Conservation (phyloP, 1,284 basidiomycete species). For the Waitea zeae region DNA sequence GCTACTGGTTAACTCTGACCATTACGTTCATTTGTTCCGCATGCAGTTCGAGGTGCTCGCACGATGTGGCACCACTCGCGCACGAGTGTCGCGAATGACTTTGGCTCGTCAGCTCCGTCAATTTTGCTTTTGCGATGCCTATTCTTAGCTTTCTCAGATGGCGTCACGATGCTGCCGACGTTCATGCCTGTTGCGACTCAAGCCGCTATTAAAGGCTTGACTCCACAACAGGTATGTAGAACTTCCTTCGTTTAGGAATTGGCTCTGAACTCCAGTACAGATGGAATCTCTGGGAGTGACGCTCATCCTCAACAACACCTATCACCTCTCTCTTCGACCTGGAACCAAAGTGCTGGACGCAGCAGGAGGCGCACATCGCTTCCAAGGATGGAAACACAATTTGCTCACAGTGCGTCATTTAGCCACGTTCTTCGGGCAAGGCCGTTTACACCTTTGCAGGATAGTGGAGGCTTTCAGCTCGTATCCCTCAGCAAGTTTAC, state of each 20-base stretch:
- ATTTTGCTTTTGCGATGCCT: background rate
- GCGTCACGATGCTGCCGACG: slow-evolving; percentile 63
- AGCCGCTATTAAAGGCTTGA: slow-evolving; percentile 74
- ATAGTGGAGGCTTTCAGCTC: slow-evolving; percentile 76
- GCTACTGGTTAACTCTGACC: too few relatives aligned
- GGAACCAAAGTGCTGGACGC: slow-evolving; percentile 53
- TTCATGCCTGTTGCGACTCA: slow-evolving; percentile 88
- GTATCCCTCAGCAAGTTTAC: slow-evolving; percentile 75
- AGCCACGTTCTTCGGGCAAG: background rate
- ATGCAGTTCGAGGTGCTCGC: slow-evolving; percentile 19
- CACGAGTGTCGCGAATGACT: slow-evolving; percentile 15
- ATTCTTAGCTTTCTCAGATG: slow-evolving; percentile 27
- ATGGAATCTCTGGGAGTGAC: slow-evolving; percentile 64
- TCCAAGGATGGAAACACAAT: slow-evolving; percentile 74
- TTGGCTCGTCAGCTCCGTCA: slow-evolving; percentile 10
- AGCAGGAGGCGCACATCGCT: slow-evolving; percentile 66
- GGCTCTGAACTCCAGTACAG: too few relatives aligned
- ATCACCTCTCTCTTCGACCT: slow-evolving; percentile 68
- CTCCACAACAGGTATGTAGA: slow-evolving; percentile 70
- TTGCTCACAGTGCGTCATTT: slow-evolving; percentile 49
- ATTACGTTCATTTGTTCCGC: too few relatives aligned
- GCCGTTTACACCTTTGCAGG: slow-evolving; percentile 20
- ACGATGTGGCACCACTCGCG: slow-evolving; percentile 15
- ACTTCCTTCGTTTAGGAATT: too few relatives aligned
- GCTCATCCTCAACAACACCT: slow-evolving; percentile 74